A percentile compares a stretch with the other conserved stretches of the same genome.
Conservation (phyloP, 768 basidiomycete species). For the Kwoniella shandongensis region DNA sequence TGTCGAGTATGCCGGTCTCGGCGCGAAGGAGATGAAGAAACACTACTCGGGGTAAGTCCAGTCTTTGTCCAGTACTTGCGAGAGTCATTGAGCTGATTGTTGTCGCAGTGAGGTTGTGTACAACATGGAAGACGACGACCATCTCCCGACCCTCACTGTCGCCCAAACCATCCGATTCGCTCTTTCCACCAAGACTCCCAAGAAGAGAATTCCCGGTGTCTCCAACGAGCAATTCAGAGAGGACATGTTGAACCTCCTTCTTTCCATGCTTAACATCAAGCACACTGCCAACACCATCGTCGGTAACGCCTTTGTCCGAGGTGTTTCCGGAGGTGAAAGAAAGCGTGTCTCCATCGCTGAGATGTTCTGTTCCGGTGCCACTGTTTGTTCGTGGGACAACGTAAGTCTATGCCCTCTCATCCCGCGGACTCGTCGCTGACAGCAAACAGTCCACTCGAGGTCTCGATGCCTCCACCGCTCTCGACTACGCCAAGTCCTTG, state of each 20-base stretch:
- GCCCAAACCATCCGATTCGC: slow-evolving; percentile 61
- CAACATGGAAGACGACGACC: slow-evolving; percentile 76
- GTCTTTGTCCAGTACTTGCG: slow-evolving; percentile 51
- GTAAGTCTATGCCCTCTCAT: slow-evolving; percentile 60
- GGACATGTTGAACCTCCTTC: slow-evolving; percentile 55
- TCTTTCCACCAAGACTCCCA: slow-evolving; percentile 64
- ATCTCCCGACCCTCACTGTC: slow-evolving; percentile 71
- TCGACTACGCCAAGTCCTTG: slow-evolving; percentile 78
- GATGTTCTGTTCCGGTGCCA: slow-evolving; percentile 52
- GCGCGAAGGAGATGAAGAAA: slow-evolving; percentile 64
- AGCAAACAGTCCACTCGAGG: slow-evolving; percentile 33
- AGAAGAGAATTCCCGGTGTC: slow-evolving; percentile 59
- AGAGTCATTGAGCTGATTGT: not conserved
- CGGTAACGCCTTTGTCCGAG: slow-evolving; percentile 55
- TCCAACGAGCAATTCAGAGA: slow-evolving; percentile 56
- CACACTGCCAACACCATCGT: slow-evolving; percentile 56
- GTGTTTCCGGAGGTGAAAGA: slow-evolving; percentile 57
- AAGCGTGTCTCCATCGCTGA: slow-evolving; percentile 58
- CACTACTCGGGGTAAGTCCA: slow-evolving; percentile 74
- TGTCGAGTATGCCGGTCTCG: slow-evolving; percentile 73
- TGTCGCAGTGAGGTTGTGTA: slow-evolving; percentile 50
- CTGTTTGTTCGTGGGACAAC: slow-evolving; percentile 58
- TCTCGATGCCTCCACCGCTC: slow-evolving; percentile 71
- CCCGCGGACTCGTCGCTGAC: slow-evolving; percentile 39
- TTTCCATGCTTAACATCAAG: slow-evolving; percentile 61